Conservation (phyloP, 768 basidiomycete species). For the Russula sp. region DNA sequence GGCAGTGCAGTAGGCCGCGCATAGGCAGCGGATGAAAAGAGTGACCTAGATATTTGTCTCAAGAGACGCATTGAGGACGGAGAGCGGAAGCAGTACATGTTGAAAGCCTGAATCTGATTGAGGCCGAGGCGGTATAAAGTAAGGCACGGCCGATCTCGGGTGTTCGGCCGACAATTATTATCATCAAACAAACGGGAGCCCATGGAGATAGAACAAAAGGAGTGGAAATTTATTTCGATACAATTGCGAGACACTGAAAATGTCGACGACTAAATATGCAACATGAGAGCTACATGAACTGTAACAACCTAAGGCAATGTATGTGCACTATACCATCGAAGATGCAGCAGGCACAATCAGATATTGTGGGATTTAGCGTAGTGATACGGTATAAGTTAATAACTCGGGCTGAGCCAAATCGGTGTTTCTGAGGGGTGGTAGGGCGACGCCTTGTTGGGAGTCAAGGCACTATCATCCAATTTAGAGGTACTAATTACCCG, state of each 20-base stretch:
- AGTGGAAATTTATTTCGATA: slow-evolving; percentile 17
- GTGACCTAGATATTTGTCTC: slow-evolving; percentile 16
- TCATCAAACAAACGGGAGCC: no score
- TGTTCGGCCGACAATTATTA: neutral
- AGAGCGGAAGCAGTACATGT: slow-evolving; percentile 25
- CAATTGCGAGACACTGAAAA: slow-evolving; percentile 19
- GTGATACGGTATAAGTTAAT: slow-evolving; percentile 29
- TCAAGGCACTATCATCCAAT: slow-evolving; percentile 2
- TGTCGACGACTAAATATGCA: slow-evolving; percentile 26
- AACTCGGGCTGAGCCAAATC: slow-evolving; percentile 6
- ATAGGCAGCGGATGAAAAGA: slow-evolving; percentile 17
- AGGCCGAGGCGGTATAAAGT: neutral
- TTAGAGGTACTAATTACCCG: neutral
- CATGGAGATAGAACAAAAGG: neutral
- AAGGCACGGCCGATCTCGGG: neutral
- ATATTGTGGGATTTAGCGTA: slow-evolving; percentile 26
- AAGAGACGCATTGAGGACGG: slow-evolving; percentile 15
- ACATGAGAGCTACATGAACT: slow-evolving; percentile 29
- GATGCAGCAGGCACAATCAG: slow-evolving; percentile 27
- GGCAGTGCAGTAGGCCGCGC: slow-evolving; percentile 40
- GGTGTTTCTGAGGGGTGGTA: slow-evolving; percentile 16
- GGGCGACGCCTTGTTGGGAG: slow-evolving; percentile 6
- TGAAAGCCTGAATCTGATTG: neutral
- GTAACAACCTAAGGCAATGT: slow-evolving; percentile 25
- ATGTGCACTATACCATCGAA: slow-evolving; percentile 18